Percentiles rank a stretch among this genome's conserved stretches.
Conservation (phyloP, 768 basidiomycete species). For the Boletus pseudo-olivaceus region DNA sequence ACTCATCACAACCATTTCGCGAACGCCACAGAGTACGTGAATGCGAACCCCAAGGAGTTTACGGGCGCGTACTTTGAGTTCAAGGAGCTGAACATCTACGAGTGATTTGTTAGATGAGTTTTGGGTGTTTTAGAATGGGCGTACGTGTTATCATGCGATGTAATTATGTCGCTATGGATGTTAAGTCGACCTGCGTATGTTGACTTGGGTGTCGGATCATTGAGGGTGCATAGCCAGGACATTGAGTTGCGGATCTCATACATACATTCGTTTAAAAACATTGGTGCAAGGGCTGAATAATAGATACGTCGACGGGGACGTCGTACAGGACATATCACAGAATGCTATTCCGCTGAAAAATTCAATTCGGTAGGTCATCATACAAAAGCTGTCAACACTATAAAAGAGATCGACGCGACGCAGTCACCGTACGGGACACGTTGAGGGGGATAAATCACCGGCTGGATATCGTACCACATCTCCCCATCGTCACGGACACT, state of each 20-base stretch:
- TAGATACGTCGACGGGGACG: too few relatives aligned
- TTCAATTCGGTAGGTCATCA: background rate
- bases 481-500: background rate
- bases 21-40: background rate
- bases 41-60: background rate
- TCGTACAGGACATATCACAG: background rate
- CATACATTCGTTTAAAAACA: too few relatives aligned
- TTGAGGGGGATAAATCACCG: background rate
- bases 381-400: background rate
- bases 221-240: too few relatives aligned
- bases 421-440: background rate
- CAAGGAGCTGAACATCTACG: slow-evolving; percentile 1
- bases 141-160: background rate
- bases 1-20: background rate
- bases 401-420: background rate
- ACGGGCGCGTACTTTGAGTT: slow-evolving; percentile 7
- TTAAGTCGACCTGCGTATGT: too few relatives aligned
- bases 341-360: background rate
- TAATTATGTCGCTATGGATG: background rate
- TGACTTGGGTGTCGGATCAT: background rate
- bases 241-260: background rate
- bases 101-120: background rate
- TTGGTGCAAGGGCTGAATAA: too few relatives aligned
- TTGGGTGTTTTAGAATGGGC: background rate
- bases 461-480: background rate